Conservation (phyloP, 495 filamentous ascomycete genomes). For the Penicillium herquei region DNA sequence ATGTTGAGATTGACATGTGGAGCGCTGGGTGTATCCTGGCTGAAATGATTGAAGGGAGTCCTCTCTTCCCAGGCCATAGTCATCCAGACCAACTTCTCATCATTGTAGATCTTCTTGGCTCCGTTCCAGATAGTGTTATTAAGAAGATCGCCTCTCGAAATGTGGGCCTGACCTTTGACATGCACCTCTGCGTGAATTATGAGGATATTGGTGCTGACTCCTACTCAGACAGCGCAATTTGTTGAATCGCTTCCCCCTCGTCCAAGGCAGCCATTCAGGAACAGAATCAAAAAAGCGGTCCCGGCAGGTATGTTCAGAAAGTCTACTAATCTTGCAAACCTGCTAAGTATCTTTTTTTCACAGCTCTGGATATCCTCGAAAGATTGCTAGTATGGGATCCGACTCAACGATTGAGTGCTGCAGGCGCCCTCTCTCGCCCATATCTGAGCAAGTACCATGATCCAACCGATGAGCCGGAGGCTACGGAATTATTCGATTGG, state of each 20-base stretch:
- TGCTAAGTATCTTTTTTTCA: neutral
- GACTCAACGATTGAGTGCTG: neutral
- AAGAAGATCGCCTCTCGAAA: neutral
- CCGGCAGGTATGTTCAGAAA: neutral
- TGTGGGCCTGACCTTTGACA: neutral
- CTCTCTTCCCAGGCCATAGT: constrained; percentile 4
- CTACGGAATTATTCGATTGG: neutral
- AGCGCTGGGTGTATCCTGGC: constrained; percentile 8
- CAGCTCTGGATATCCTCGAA: constrained; percentile 4
- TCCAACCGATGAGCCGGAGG: constrained; percentile 5
- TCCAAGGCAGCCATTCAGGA: neutral
- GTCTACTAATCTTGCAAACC: too few species aligned
- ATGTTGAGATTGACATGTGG: constrained; percentile 5
- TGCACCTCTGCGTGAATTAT: neutral
- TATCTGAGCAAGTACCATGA: constrained; percentile 6
- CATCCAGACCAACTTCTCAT: neutral
- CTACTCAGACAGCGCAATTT: neutral
- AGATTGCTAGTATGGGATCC: constrained; percentile 2
- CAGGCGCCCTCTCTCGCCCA: neutral
- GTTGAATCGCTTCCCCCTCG: neutral
- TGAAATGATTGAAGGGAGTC: constrained; percentile 3
- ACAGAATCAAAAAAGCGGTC: neutral
- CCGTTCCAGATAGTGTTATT: neutral
- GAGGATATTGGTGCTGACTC: neutral
- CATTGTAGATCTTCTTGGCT: constrained; percentile 1